Evolutionary conservation across 1,139 yeast genomes (phyloP).

Genomic region (Kluyveromyces marxianus): DNA sequence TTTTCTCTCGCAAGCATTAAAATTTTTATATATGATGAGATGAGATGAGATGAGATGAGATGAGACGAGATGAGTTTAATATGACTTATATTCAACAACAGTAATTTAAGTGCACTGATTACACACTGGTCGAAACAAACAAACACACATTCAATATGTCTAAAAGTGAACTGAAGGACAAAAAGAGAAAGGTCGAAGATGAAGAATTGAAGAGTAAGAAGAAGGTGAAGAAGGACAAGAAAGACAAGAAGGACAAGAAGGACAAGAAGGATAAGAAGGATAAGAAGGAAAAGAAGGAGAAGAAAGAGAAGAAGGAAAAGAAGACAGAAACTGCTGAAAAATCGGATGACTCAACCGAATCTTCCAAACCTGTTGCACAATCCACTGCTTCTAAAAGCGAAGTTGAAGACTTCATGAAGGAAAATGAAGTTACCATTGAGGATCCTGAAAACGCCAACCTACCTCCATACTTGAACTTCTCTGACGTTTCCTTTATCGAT

Average conservation of each 20-base stretch:
- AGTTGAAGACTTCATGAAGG: conserved; percentile 52
- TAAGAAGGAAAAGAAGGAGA: conserved; percentile 30
- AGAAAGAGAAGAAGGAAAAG: conserved; percentile 31
- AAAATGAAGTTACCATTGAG: conserved; percentile 75
- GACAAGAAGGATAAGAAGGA: conserved; percentile 29
- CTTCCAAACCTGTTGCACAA: not conserved
- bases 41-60: conserved; percentile 6
- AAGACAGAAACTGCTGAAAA: conserved; percentile 33
- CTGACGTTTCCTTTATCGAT: conserved; percentile 49
- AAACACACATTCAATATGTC: conserved; percentile 31
- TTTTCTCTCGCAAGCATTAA: not conserved
- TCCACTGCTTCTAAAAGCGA: conserved; percentile 41
- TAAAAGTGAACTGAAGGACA: conserved; percentile 40
- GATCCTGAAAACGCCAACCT: conserved; percentile 49
- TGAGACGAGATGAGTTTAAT: not conserved
- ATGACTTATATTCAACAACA: no score
- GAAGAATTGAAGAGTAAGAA: conserved; percentile 36
- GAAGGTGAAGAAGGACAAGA: conserved; percentile 20
- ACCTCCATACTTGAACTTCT: conserved; percentile 67
- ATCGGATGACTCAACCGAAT: conserved; percentile 25
- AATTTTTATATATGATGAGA: not conserved
- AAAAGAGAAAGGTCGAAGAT: conserved; percentile 38
- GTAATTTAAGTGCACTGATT: no score
- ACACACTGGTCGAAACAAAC: no score
- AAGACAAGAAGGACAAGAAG: conserved; percentile 34